These are phyloP conservation scores for Eutrema salsugineum DNA, from an alignment of 441 rosid genomes.

Conservation along the genomic window DNA sequence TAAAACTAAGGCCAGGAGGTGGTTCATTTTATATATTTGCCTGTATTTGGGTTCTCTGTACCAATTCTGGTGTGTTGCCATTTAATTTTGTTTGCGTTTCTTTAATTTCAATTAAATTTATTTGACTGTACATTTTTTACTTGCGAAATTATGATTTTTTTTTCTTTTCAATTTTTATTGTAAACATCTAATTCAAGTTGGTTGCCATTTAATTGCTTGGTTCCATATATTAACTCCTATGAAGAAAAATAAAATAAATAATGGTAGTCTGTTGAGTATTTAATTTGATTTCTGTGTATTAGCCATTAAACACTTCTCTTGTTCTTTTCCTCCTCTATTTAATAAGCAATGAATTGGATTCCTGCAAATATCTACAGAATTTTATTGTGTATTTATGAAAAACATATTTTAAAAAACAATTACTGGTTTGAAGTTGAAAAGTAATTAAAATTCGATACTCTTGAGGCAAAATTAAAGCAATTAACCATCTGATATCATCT, in stretches of 20 bases:
- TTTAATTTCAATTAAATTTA: conserved; percentile 35
- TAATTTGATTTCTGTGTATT: conserved; percentile 32
- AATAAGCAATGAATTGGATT: conserved; percentile 49
- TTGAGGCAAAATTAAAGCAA: conserved; percentile 25
- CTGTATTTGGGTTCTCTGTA: conserved; percentile 32
- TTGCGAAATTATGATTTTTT: conserved; percentile 3
- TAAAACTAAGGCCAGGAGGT: conserved; percentile 30
- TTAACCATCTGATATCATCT: conserved; percentile 37
- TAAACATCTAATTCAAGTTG: conserved; percentile 40
- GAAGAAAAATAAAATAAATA: conserved; percentile 39
- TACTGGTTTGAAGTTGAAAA: conserved; percentile 60
- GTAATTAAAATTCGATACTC: conserved; percentile 27
- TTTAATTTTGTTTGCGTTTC: conserved; percentile 37
- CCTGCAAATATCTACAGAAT: conserved; percentile 33
- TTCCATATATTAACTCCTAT: conserved; percentile 60
- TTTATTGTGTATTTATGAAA: conserved; percentile 46
- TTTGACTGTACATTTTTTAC: conserved; percentile 34
- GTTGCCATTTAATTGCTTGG: conserved; percentile 73
- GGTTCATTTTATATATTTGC: conserved; percentile 28
- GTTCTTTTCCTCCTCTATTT: conserved; percentile 31
- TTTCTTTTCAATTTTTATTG: background rate
- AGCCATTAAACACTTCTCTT: conserved; percentile 51
- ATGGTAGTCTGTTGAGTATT: conserved; percentile 35
- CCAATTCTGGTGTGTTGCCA: conserved; percentile 40
- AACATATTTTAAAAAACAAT: conserved; percentile 45